phyloP scores from a whole-genome alignment of 1,284 basidiomycete genomes.

The Trichosporon inkin region DNA sequence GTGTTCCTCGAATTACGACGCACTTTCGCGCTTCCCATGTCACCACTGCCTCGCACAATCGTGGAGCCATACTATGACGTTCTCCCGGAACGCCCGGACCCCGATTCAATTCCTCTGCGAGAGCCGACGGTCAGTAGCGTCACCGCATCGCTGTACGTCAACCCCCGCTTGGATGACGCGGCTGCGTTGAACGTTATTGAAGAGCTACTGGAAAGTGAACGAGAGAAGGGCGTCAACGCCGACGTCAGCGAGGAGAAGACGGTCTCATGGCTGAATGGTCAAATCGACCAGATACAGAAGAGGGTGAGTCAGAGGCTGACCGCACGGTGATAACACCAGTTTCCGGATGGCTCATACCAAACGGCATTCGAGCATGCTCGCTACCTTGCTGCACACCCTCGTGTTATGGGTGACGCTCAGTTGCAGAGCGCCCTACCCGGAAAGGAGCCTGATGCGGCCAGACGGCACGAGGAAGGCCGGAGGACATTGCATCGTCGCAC shows the following conservation, averaged over 20 bases:
- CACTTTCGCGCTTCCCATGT: slow-evolving; percentile 35
- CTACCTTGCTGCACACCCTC: slow-evolving; percentile 24
- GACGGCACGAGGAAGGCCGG: background rate
- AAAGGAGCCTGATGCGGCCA: background rate
- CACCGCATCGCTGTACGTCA: slow-evolving; percentile 46
- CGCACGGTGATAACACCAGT: slow-evolving; percentile 28
- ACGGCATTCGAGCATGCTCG: slow-evolving; percentile 32
- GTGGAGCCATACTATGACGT: slow-evolving; percentile 39
- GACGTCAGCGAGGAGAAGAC: slow-evolving; percentile 35
- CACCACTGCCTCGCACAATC: slow-evolving; percentile 29
- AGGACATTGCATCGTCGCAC: slow-evolving; percentile 26
- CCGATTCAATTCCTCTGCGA: slow-evolving; percentile 37
- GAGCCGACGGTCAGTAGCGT: slow-evolving; percentile 46
- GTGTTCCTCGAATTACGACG: slow-evolving; percentile 40
- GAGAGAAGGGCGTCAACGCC: slow-evolving; percentile 43
- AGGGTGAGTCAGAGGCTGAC: slow-evolving; percentile 22
- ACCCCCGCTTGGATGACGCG: slow-evolving; percentile 40
- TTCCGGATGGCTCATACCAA: slow-evolving; percentile 46
- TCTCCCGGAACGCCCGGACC: slow-evolving; percentile 42
- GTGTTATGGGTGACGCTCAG: slow-evolving; percentile 16
- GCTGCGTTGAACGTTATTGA: slow-evolving; percentile 39
- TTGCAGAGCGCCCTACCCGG: slow-evolving; percentile 14
- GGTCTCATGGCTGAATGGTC: slow-evolving; percentile 28
- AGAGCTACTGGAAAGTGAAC: slow-evolving; percentile 47
- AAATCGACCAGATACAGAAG: slow-evolving; percentile 38